phyloP scores from a whole-genome alignment of 768 basidiomycete species.

The Trametes maxima region DNA sequence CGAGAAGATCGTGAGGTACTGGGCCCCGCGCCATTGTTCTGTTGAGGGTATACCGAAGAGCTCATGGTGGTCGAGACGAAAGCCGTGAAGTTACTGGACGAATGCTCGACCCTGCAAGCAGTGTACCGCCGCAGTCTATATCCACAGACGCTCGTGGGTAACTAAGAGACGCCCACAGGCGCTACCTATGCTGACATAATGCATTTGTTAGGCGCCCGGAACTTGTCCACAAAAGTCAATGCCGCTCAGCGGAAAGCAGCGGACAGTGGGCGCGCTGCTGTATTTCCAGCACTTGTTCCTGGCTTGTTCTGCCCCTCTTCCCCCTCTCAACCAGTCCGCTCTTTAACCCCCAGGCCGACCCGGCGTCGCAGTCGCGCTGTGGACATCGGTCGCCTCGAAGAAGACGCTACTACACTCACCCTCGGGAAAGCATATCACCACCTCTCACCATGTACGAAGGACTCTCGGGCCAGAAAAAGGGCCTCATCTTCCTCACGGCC shows the following conservation, averaged over 20 bases:
- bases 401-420: neutral
- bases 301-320: neutral
- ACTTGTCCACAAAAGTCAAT: neutral
- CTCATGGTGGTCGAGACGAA: conserved; percentile 25
- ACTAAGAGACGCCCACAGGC: neutral
- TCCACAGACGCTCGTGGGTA: neutral
- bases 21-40: conserved; percentile 7
- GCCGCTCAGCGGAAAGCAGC: neutral
- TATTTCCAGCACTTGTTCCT: conserved; percentile 2
- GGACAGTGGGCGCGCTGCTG: neutral
- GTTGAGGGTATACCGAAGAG: conserved; percentile 22
- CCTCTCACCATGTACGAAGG: conserved; percentile 27
- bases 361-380: neutral
- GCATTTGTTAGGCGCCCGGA: no score
- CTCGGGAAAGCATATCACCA: neutral
- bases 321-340: conserved; percentile 16
- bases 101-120: neutral
- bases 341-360: conserved; percentile 9
- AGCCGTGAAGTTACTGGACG: conserved; percentile 4
- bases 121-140: conserved; percentile 20
- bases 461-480: conserved; percentile 28
- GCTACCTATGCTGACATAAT: neutral
- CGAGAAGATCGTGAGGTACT: conserved; percentile 1
- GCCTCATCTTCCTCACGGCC: conserved; percentile 32
- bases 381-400: neutral